phyloP scores from a whole-genome alignment of 805 yeast species.

The Priceomyces haplophilus region DNA sequence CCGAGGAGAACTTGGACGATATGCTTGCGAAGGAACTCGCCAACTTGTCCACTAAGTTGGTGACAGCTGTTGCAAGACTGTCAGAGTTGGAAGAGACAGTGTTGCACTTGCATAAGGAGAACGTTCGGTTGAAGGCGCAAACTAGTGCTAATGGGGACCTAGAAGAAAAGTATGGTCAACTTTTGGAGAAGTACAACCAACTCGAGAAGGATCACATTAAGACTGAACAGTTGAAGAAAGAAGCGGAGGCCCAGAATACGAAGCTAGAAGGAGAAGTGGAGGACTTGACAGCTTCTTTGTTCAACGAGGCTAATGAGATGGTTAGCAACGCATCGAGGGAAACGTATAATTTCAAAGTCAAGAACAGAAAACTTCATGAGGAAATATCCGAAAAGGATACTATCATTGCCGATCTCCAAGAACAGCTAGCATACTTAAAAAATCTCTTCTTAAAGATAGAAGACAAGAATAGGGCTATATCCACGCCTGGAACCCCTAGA shows the following conservation, averaged over 20 bases:
- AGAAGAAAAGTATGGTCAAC: slow-evolving; percentile 21
- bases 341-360: slow-evolving; percentile 55
- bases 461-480: slow-evolving; percentile 26
- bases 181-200: slow-evolving; percentile 30
- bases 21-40: slow-evolving; percentile 56
- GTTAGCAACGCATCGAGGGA: slow-evolving; percentile 75
- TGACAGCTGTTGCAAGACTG: slow-evolving; percentile 58
- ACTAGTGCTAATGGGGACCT: slow-evolving; percentile 18
- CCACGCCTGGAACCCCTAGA: slow-evolving; percentile 14
- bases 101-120: slow-evolving; percentile 36
- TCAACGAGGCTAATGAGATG: slow-evolving; percentile 82
- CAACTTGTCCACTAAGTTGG: slow-evolving; percentile 54
- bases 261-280: slow-evolving; percentile 71
- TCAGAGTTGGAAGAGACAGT: slow-evolving; percentile 52
- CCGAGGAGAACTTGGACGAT: slow-evolving; percentile 22
- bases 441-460: slow-evolving; percentile 55
- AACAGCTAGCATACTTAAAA: slow-evolving; percentile 68
- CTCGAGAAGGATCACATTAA: slow-evolving; percentile 22
- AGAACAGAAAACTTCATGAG: slow-evolving; percentile 52
- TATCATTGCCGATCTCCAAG: slow-evolving; percentile 60
- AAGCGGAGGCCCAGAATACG: slow-evolving; percentile 58
- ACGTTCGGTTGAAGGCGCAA: slow-evolving; percentile 23
- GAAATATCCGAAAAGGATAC: slow-evolving; percentile 65
- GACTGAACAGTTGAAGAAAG: slow-evolving; percentile 30
- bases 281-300: slow-evolving; percentile 71